Conservation (phyloP, 352 stramenopile genomes). For the Pythium periplocum region DNA sequence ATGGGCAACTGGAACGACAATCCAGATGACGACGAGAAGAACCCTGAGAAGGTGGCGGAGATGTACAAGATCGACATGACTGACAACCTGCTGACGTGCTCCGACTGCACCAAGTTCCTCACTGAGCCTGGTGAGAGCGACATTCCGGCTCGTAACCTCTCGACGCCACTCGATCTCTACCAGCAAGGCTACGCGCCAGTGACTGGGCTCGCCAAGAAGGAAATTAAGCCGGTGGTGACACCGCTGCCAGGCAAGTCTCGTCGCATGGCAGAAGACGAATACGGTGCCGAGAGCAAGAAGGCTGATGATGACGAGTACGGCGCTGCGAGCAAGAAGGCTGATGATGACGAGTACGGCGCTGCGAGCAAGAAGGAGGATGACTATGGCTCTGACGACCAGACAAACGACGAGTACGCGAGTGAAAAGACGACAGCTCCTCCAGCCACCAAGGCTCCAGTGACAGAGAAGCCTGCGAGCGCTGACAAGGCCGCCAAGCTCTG, state of each 20-base stretch:
- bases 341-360: too few relatives aligned
- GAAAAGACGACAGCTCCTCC: too few relatives aligned
- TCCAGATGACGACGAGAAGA: constrained; percentile 5
- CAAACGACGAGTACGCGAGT: too few relatives aligned
- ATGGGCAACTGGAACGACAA: constrained; percentile 9
- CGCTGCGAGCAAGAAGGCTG: too few relatives aligned
- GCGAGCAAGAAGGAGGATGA: too few relatives aligned
- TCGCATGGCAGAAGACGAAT: too few relatives aligned
- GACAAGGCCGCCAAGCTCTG: constrained; percentile 1
- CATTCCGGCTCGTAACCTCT: not conserved
- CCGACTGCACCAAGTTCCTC: constrained; percentile 2
- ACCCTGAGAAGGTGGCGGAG: not conserved
- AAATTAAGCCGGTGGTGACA: constrained; percentile 1
- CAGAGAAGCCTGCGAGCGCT: not conserved
- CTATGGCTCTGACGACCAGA: too few relatives aligned
- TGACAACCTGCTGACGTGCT: constrained; percentile 4
- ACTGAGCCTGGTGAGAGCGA: not conserved
- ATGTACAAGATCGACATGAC: not conserved
- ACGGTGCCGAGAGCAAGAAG: too few relatives aligned
- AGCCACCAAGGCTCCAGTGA: not conserved
- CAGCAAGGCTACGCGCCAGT: constrained; percentile 4
- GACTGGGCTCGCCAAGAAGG: not conserved
- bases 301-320: too few relatives aligned
- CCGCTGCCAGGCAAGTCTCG: not conserved
- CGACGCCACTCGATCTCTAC: not conserved